Percentiles rank a stretch among this genome's conserved stretches.
Evolutionary conservation across 2,329 filamentous ascomycete genomes (phyloP).

Genomic region (Curvularia sp.): DNA sequence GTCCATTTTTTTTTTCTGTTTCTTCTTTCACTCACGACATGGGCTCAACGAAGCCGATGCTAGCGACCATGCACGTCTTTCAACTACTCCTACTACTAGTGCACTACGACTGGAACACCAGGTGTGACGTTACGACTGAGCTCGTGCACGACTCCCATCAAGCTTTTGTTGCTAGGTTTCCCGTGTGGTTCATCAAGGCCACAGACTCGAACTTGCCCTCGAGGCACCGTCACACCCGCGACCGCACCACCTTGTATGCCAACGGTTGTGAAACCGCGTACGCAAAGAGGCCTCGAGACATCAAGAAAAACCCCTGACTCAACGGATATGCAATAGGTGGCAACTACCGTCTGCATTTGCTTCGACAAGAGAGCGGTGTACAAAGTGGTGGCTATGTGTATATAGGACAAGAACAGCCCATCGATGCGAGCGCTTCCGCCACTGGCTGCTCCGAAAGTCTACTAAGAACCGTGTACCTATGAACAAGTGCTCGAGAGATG

Average conservation of each 20-base stretch:
- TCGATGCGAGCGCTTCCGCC: conserved; percentile 18
- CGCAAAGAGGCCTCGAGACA: conserved; percentile 13
- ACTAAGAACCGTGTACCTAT: conserved; percentile 11
- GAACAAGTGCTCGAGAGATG: conserved; percentile 3
- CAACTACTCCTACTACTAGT: conserved; percentile 1
- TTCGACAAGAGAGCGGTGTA: conserved; percentile 15
- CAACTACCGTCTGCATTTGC: conserved; percentile 10
- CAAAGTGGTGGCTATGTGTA: conserved; percentile 6
- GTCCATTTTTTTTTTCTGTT: background rate
- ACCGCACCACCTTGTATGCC: conserved; percentile 4
- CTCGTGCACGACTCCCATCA: conserved; percentile 11
- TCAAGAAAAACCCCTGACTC: conserved; percentile 5
- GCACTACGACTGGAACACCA: background rate
- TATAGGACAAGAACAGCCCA: conserved; percentile 12
- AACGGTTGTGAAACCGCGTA: conserved; percentile 10
- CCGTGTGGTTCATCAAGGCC: background rate
- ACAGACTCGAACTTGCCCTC: conserved; percentile 13
- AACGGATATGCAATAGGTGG: conserved; percentile 1
- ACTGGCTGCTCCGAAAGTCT: conserved; percentile 17
- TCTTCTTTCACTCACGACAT: background rate
- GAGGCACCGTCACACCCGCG: conserved; percentile 15
- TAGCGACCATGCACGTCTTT: background rate
- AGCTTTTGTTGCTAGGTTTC: conserved; percentile 6
- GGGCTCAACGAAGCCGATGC: background rate
- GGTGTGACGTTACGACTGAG: conserved; percentile 13